phyloP scores from a whole-genome alignment of 2,329 filamentous ascomycete species.

The Ophidiomyces ophidiicola region DNA sequence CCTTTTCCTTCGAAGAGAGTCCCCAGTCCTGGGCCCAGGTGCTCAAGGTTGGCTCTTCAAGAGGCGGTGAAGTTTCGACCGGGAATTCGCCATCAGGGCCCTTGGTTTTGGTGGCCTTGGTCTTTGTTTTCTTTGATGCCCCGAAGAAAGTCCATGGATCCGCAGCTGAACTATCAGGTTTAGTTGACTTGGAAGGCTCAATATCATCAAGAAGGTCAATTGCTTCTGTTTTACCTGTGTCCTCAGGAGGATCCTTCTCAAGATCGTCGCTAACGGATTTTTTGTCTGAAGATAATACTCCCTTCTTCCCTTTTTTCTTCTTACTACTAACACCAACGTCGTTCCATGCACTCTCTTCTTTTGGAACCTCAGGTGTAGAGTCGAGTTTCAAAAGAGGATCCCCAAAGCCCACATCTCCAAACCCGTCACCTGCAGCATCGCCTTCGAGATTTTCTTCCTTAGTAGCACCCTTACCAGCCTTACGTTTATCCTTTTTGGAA shows the following conservation, averaged over 20 bases:
- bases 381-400: not conserved
- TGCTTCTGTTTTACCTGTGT: not conserved
- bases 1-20: conserved; percentile 35
- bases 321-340: not conserved
- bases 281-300: not conserved
- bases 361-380: not conserved
- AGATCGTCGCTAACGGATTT: not conserved
- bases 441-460: conserved; percentile 16
- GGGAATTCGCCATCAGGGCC: conserved; percentile 1
- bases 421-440: conserved; percentile 23
- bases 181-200: not conserved
- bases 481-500: conserved; percentile 6
- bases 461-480: not conserved
- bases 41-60: conserved; percentile 16
- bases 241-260: not conserved
- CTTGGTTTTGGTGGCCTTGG: conserved; percentile 7
- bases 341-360: not conserved
- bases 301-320: conserved; percentile 6
- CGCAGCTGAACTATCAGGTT: not conserved
- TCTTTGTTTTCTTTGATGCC: conserved; percentile 8
- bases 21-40: conserved; percentile 27
- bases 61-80: not conserved
- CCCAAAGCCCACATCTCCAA: conserved; percentile 4
- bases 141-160: conserved; percentile 12
- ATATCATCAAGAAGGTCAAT: not conserved